Evolutionary conservation across 73 alveolate species (phyloP).

Genomic region (Symbiodinium natans): DNA sequence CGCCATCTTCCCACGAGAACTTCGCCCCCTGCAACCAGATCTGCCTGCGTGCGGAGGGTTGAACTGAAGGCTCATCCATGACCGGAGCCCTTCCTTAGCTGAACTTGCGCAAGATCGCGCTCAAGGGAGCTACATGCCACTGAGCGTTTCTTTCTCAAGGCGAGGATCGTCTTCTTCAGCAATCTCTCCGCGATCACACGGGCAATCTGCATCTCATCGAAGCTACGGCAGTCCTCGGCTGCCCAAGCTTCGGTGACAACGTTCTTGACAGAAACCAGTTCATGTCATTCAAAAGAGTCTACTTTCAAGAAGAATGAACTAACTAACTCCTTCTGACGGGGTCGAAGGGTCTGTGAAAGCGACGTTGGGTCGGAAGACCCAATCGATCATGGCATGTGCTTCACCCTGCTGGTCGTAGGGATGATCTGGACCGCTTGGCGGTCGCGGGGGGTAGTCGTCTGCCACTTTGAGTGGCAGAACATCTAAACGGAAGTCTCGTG

Average conservation of each 20-base stretch:
- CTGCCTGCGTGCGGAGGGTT: not conserved
- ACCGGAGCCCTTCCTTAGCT: not conserved
- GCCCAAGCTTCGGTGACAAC: not conserved
- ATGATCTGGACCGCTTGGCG: not conserved
- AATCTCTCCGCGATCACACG: not conserved
- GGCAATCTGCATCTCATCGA: not conserved
- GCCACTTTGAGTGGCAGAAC: constrained; percentile 15
- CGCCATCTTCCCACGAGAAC: not conserved
- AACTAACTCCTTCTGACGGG: not conserved
- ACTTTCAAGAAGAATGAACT: too few relatives aligned
- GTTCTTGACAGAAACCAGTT: not conserved
- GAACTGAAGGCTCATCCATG: not conserved
- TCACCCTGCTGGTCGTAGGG: not conserved
- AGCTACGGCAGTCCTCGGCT: not conserved
- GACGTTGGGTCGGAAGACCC: not conserved
- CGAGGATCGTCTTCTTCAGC: not conserved
- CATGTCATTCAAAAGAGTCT: not conserved
- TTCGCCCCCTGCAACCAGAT: not conserved
- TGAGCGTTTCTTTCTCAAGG: not conserved
- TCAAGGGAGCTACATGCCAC: too few relatives aligned
- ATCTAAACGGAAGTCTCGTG: not conserved
- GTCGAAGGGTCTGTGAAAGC: not conserved
- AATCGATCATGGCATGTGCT: not conserved
- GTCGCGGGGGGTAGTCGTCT: not conserved
- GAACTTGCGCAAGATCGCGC: too few relatives aligned